phyloP scores from a whole-genome alignment of 2,329 filamentous ascomycete species.

The Purpureocillium lavendulum region DNA sequence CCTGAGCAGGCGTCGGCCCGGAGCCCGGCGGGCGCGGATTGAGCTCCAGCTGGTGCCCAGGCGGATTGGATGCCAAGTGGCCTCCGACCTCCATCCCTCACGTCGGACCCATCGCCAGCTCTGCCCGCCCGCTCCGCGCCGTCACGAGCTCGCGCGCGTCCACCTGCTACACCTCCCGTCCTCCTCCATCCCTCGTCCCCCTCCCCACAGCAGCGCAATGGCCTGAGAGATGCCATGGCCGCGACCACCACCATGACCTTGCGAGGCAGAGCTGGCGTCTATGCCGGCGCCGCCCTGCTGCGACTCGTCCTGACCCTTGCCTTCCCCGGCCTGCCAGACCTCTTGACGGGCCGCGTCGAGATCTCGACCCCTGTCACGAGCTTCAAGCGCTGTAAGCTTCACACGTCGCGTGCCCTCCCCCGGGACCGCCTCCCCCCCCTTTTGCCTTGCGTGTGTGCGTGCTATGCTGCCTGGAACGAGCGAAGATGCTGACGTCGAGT shows the following conservation, averaged over 20 bases:
- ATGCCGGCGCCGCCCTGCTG: slow-evolving; percentile 66
- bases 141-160: not conserved
- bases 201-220: slow-evolving; percentile 5
- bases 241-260: slow-evolving; percentile 28
- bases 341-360: slow-evolving; percentile 86
- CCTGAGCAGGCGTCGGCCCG: slow-evolving; percentile 1
- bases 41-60: too few relatives aligned
- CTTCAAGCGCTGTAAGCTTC: slow-evolving; percentile 81
- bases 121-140: too few relatives aligned
- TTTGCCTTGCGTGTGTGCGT: too few relatives aligned
- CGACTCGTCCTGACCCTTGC: slow-evolving; percentile 71
- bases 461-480: not conserved
- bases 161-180: slow-evolving; percentile 2
- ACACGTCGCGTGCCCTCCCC: not conserved
- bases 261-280: slow-evolving; percentile 47
- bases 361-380: slow-evolving; percentile 95
- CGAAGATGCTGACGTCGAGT: not conserved
- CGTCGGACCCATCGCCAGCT: too few relatives aligned
- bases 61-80: slow-evolving; percentile 21
- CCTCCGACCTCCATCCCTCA: slow-evolving; percentile 9
- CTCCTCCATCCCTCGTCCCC: slow-evolving; percentile 7
- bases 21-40: too few relatives aligned
- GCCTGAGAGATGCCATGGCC: slow-evolving; percentile 24
- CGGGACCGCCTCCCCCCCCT: too few relatives aligned
- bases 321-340: slow-evolving; percentile 76